Evolutionary conservation across 2,329 filamentous ascomycete species (phyloP), one percentile per base, ranked within the genome.

Genomic region (Diaporthe citrichinensis): DNA sequence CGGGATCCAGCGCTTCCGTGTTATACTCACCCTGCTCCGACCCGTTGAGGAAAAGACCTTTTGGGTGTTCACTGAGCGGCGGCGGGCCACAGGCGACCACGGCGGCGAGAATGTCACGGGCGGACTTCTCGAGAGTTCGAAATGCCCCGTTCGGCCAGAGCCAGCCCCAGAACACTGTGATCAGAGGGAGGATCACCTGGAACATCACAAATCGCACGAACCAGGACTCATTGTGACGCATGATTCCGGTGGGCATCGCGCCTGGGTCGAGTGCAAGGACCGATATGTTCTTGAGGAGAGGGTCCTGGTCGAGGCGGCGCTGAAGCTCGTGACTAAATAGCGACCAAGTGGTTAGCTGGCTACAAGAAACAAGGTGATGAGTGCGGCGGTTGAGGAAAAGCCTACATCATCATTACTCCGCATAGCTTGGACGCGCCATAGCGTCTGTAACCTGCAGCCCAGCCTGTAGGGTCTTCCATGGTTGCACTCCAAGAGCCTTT

Each of bases 11-110:
- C 9, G 68, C 51, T 25, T 71, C 51, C 2, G 23, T 44, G 31
- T 57, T 57, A 20, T 71, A 71, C 36, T 34, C 68, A 4, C 68
- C 53, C 36, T 15, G 51, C 23, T 57, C 53, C 23, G 51, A 58
- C 3, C 39, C 51, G 25, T 71, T 44, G 1, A 58, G 36, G 2
- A 31, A 71, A 14, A 58, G n/a, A 3, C 68, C 51, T 14, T 71
- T 71, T 12, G 68, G 68, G 25, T 44, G 36, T n/a, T 71, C 51
- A 44, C 49, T 55, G 36, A 71, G 68, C 9, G 67, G 67, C 7
- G 36, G n/a, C 4, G 68, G 15, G 76, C 73, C 14, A 77, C 76
- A 71, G 15, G 15, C 51, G 20, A 71, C 4, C 36, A 31, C 51
- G 14, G 68, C 68, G 36, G 51, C 25, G 9, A 71, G 9, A n/a